Evolutionary conservation across 2,329 filamentous ascomycete genomes (phyloP), one percentile per base, ranked within the genome.

Genomic region (Colletotrichum sojae): DNA sequence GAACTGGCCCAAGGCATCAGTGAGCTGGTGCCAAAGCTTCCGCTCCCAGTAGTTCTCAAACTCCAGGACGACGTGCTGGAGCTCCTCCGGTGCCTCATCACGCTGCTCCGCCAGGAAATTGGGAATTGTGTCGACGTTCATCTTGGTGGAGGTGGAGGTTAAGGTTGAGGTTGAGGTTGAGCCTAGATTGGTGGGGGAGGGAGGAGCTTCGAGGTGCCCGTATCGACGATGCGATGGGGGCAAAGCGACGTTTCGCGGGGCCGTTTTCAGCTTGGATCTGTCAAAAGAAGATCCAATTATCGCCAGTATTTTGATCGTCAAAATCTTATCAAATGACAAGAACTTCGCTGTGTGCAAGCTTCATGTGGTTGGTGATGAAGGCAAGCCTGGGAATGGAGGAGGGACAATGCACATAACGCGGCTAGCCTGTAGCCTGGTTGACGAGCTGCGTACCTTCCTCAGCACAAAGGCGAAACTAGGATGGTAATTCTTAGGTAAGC

Each of bases 21-120:
- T 99, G 74, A 99, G 92, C 84, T 99, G 95, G 85, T 99, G 96
- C 96, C 96, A 99, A 83, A 99, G 89, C 85, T 98, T 98, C 77
- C 95, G 91, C 86, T 99, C 96, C 96, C 96, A 99, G 78, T 91
- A 93, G 80, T 97, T 94, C 85, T 99, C 96, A 74, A 99, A 97
- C 76, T 92, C 90, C 76, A 99, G 88, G 81, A 98, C 93, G 77
- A 93, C 90, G 76, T 92, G 89, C 83, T 98, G 95, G 61, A 97
- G 89, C 80, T 97, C 93, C 75, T 94, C 93, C 60, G 94, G 93
- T 76, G 94, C 93, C 79, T 91, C 86, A 78, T 97, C 94, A 79
- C 94, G 92, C 88, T 97, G 93, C 75, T 97, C 92, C 71, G 91
- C 90, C 73, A 99, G 92, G 84, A 98, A 97, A 81, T 97, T 94